Percentiles rank a stretch among this genome's conserved stretches.
Conservation (phyloP, 2,329 filamentous ascomycete genomes). For the Colletotrichum cuscutae region DNA sequence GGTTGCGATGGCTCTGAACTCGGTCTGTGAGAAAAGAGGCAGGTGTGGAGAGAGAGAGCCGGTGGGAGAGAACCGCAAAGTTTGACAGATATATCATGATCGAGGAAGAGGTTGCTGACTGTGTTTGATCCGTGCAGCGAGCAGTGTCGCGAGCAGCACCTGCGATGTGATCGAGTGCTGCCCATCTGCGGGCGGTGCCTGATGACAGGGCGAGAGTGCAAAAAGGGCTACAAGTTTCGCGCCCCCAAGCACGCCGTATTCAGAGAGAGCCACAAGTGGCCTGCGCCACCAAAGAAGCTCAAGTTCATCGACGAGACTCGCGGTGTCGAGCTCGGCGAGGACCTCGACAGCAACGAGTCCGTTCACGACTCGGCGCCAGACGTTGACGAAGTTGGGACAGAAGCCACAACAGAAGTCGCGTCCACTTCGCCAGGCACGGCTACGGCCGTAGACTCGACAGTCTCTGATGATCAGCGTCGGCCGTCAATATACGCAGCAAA, state of each 20-base stretch:
- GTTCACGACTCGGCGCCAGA: not conserved
- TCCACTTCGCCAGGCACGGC: conserved; percentile 11
- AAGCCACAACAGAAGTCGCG: not conserved
- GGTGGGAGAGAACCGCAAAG: not conserved
- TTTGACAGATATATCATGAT: too few relatives aligned
- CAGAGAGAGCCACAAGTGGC: conserved; percentile 34
- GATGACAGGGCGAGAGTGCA: conserved; percentile 34
- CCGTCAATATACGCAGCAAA: conserved; percentile 18
- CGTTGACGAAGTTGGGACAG: not conserved
- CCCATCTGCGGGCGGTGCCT: conserved; percentile 34
- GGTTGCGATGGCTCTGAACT: not conserved
- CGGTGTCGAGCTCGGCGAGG: conserved; percentile 27
- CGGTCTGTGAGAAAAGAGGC: not conserved
- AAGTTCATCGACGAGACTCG: conserved; percentile 33
- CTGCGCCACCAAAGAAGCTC: conserved; percentile 29
- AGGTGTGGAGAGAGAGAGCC: too few relatives aligned
- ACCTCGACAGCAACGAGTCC: conserved; percentile 13
- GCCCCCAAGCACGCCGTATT: conserved; percentile 31
- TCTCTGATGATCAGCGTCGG: not conserved
- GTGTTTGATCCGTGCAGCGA: conserved; percentile 44
- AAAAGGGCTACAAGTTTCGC: conserved; percentile 37
- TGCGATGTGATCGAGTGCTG: conserved; percentile 50
- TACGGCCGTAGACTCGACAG: not conserved
- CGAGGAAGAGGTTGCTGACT: conserved; percentile 1
- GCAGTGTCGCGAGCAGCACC: conserved; percentile 58